phyloP scores from a whole-genome alignment of 805 yeast genomes.

The Cyberlindnera amylophila region DNA sequence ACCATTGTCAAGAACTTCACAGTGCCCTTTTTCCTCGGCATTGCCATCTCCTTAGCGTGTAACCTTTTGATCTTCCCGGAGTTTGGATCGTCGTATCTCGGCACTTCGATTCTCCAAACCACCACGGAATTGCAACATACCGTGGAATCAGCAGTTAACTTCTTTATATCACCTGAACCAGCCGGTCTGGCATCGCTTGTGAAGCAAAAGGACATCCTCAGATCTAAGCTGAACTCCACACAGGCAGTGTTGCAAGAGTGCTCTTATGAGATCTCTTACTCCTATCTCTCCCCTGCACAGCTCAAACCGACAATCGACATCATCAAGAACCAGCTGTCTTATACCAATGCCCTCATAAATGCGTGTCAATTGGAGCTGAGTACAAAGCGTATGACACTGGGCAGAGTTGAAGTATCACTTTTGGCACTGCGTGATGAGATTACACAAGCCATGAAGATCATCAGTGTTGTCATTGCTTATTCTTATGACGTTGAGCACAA shows the following conservation, averaged over 20 bases:
- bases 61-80: constrained; percentile 46
- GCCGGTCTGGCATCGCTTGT: constrained; percentile 31
- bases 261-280: constrained; percentile 45
- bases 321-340: constrained; percentile 31
- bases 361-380: constrained; percentile 45
- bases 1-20: constrained; percentile 35
- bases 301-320: constrained; percentile 33
- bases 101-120: constrained; percentile 38
- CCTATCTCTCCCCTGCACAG: constrained; percentile 42
- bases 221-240: constrained; percentile 33
- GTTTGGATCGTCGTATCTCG: constrained; percentile 47
- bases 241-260: constrained; percentile 43
- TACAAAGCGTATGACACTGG: constrained; percentile 31
- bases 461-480: constrained; percentile 34
- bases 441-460: constrained; percentile 31
- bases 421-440: constrained; percentile 32
- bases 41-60: constrained; percentile 40
- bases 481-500: constrained; percentile 36
- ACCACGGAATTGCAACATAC: constrained; percentile 38
- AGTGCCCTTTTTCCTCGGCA: constrained; percentile 43
- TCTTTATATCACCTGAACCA: constrained; percentile 30
- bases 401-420: constrained; percentile 31
- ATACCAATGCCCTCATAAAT: constrained; percentile 40
- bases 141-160: constrained; percentile 36
- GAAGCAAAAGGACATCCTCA: constrained; percentile 31